Percentiles rank a stretch among this genome's conserved stretches.
phyloP scores from a whole-genome alignment of 2,329 filamentous ascomycete genomes.

The Chaetomiaceae sp. region DNA sequence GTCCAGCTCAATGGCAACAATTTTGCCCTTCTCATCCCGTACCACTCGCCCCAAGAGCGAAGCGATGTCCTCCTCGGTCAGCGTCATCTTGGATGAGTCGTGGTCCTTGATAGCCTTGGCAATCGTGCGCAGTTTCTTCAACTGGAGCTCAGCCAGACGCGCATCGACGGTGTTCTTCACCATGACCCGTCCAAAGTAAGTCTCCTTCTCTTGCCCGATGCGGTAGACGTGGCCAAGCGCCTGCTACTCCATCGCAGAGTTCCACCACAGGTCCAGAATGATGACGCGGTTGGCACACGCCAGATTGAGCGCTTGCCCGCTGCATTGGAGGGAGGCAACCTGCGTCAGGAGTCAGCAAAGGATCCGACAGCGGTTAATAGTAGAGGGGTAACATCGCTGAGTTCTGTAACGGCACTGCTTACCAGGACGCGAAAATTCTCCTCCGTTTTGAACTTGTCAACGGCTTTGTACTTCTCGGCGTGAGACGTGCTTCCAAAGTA shows the following conservation, averaged over 20 bases:
- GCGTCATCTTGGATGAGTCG: background rate
- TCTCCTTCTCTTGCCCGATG: conserved; percentile 57
- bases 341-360: too few relatives aligned
- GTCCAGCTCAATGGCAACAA: background rate
- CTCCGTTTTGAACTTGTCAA: conserved; percentile 23
- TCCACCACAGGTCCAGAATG: conserved; percentile 56
- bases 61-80: conserved; percentile 1
- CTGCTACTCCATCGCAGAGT: conserved; percentile 55
- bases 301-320: conserved; percentile 37
- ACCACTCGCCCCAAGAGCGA: conserved; percentile 1
- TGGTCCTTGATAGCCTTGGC: conserved; percentile 23
- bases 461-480: conserved; percentile 10
- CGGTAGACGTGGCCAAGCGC: conserved; percentile 55
- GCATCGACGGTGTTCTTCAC: conserved; percentile 53
- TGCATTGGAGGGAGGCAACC: conserved; percentile 32
- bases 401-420: too few relatives aligned
- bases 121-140: conserved; percentile 45
- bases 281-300: conserved; percentile 46
- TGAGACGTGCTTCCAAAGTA: conserved; percentile 22
- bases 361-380: too few relatives aligned
- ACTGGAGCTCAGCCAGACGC: conserved; percentile 49
- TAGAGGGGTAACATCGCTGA: too few relatives aligned
- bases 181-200: conserved; percentile 52
- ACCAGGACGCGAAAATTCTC: conserved; percentile 29
- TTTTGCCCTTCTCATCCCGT: background rate